Evolutionary conservation across 495 filamentous ascomycete genomes (phyloP), one percentile per base, ranked within the genome.

Genomic region (Patellaria atrata): DNA sequence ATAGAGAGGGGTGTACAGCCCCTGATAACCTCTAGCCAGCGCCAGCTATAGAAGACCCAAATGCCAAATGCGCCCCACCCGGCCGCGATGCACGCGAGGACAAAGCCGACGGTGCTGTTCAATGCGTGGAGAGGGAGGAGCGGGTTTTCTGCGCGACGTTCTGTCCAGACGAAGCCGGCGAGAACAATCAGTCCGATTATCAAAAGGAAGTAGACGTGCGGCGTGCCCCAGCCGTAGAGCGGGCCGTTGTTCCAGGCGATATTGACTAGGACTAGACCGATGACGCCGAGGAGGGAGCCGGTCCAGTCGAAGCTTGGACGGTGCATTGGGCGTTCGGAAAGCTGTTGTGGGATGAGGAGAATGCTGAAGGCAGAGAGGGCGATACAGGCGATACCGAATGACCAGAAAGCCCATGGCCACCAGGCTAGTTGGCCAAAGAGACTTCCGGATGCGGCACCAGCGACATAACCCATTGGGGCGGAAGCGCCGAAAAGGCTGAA

Each of bases 351-450:
- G 34, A 55, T 47, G 15, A 42, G 33, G 16, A 53, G 25, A 1
- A 46, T 18, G 12, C 33, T 32, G 9, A 46, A 18, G 3, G 30
- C 46, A 2, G 22, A 21, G 17, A 55, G 50, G 4, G 14, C 37
- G 15, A 44, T 41, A 16, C 32, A 33, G 8, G 44, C 31, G 20
- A 53, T 40, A 5, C 35, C 52, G 24, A 35, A 53, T 17, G 40
- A 43, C 52, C 52, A 55, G 40, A 52, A 55, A 0, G 43, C 43
- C 52, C 52, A 55, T 11, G 52, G 52, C 51, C 51, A 54, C 45
- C 45, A 53, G 3, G 40, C 18, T 4, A 43, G 10, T 21, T 54
- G 41, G 4, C 35, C 48, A 30, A 55, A 55, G 1, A 55, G 38
- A 22, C 41, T 43, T 11, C 49, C 50, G 18, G 26, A 50, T 1